These are phyloP conservation scores for Trypanosoma melophagium DNA, from an alignment of 208 protist genomes.

Conservation along the genomic window DNA sequence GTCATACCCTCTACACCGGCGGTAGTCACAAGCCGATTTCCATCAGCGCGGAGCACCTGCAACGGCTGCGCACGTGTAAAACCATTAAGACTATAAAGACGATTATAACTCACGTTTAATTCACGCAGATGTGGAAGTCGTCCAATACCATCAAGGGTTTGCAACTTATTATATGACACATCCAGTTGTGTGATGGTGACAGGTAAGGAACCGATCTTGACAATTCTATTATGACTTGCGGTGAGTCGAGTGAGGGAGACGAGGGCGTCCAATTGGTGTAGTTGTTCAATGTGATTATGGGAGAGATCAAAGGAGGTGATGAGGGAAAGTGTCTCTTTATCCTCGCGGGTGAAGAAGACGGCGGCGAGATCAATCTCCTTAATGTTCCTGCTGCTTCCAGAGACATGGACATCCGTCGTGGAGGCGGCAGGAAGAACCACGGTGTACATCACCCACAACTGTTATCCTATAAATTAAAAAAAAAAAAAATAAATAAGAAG, in stretches of 20 bases:
- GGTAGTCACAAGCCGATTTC: conserved; percentile 62
- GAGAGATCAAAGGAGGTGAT: conserved; percentile 87
- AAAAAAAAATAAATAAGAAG: conserved; percentile 5
- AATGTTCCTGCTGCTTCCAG: conserved; percentile 69
- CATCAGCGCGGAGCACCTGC: conserved; percentile 63
- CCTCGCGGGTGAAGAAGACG: conserved; percentile 59
- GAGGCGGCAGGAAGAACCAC: conserved; percentile 6
- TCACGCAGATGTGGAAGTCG: conserved; percentile 63
- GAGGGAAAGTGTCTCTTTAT: conserved; percentile 50
- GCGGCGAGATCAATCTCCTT: conserved; percentile 67
- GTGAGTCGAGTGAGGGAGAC: conserved; percentile 56
- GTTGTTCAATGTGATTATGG: conserved; percentile 61
- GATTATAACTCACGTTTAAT: conserved; percentile 80
- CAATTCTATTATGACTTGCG: conserved; percentile 74
- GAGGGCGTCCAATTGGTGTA: conserved; percentile 59
- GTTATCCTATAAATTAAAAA: background rate
- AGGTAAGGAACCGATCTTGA: conserved; percentile 49
- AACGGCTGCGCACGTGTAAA: conserved; percentile 46
- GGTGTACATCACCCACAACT: conserved; percentile 19
- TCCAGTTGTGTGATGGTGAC: conserved; percentile 65
- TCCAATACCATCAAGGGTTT: conserved; percentile 54
- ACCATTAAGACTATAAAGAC: conserved; percentile 51
- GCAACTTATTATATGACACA: conserved; percentile 74
- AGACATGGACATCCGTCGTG: conserved; percentile 58
- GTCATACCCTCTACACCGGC: conserved; percentile 54